Evolutionary conservation across 345 rosid genomes (phyloP).

Genomic region (Camelina neglecta): DNA sequence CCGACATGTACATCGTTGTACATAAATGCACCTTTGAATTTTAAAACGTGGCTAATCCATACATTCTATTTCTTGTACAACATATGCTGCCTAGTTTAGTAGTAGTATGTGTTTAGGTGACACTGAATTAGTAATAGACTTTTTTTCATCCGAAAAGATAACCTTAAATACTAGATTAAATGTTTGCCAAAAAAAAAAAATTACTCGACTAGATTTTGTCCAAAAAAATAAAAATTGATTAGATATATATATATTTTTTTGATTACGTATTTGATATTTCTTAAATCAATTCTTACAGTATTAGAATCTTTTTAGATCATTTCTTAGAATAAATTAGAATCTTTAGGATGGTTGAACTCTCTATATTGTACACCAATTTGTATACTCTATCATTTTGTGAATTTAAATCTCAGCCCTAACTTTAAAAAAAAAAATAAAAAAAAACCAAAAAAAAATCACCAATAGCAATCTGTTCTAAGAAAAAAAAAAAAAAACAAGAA

Average conservation of each 20-base stretch:
- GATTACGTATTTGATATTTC: too few species aligned
- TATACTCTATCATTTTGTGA: too few species aligned
- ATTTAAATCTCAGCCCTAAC: background rate
- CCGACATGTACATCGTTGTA: constrained; percentile 29
- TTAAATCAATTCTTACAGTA: too few species aligned
- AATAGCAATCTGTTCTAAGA: background rate
- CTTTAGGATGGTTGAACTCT: too few species aligned
- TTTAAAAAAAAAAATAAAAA: background rate
- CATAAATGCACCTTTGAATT: constrained; percentile 19
- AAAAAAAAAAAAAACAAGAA: background rate
- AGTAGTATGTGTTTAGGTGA: background rate
- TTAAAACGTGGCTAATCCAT: constrained; percentile 31
- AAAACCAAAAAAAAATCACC: background rate
- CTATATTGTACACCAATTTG: too few species aligned
- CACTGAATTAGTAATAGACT: background rate
- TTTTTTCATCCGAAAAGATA: background rate
- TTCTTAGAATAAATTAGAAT: too few species aligned
- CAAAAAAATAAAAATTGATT: too few species aligned
- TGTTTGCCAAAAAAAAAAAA: too few species aligned
- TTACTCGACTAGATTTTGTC: too few species aligned
- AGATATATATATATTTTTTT: too few species aligned
- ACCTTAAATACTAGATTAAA: background rate
- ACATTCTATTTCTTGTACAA: constrained; percentile 5
- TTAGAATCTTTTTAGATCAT: too few species aligned
- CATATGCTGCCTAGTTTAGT: background rate